Evolutionary conservation across 768 basidiomycete species (phyloP), one percentile per base, ranked within the genome.

Genomic region (Pholiota microspora): DNA sequence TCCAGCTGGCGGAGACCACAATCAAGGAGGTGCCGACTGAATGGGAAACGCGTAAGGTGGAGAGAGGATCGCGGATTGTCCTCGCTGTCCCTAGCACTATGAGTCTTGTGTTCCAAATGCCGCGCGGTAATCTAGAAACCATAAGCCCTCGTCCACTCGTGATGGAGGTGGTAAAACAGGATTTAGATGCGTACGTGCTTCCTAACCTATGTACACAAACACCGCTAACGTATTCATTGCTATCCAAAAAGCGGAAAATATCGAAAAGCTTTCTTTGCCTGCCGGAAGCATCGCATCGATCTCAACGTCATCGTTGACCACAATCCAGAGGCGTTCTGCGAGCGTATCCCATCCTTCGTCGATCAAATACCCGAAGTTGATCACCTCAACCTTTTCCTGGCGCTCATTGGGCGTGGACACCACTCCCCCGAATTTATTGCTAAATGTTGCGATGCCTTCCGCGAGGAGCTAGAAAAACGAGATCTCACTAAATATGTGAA

Each of bases 71-170:
- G 6, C 74, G 88, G 55, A 94, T 98, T 29, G 94, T 98, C 3
- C 84, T 88, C 0, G 89, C 88, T 10, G 87, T 97, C 0, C 88
- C 94, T 0, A 93, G 87, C 55, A 73, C 84, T 7, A 98, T 95
- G 92, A 86, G 81, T 61, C 70, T 99, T 29, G 90, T 98, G 0
- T 73, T 99, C 8, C 97, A 99, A 71, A 98, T 98, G 96, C 97
- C 96, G 0, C 75, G 97, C 59, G 97, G 97, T 0, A 98, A 98
- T 70, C 66, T 99, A 56, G 97, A 99, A 73, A 98, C 94, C 0
- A 86, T 99, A 50, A 92, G 89, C 62, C 97, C 97, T 2, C 77
- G 97, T 38, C 90, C 95, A 10, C 70, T 99, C 62, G 94, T 98
- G 15, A 84, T 97, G 77, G 81, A 86, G 53, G 86, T 92, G 4